Conservation (phyloP, 1,284 basidiomycete genomes). For the Cronartium quercuum region DNA sequence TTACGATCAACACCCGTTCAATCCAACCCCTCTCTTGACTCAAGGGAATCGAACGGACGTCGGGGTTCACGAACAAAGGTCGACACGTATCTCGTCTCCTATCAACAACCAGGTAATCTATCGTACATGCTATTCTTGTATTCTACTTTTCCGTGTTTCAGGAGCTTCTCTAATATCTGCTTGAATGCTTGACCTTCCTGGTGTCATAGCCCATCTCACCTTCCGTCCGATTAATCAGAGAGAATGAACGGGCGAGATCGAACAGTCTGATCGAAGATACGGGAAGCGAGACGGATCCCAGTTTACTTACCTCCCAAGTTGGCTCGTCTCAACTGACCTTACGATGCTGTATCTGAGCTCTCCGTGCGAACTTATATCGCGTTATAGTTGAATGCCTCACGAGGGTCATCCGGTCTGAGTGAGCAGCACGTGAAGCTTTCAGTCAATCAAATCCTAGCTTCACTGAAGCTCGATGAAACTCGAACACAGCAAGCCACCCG, state of each 20-base stretch:
- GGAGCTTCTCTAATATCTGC: background rate
- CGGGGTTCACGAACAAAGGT: background rate
- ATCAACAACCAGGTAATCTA: background rate
- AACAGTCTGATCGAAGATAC: background rate
- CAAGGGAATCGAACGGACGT: background rate
- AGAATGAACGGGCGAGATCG: background rate
- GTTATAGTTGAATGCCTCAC: background rate
- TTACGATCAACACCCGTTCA: background rate
- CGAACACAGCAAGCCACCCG: background rate
- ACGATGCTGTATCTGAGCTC: background rate
- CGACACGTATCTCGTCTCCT: background rate
- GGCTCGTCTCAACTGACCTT: background rate
- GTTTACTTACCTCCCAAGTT: background rate
- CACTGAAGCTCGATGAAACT: background rate
- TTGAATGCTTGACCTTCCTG: background rate
- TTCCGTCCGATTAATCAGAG: background rate
- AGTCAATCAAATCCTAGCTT: background rate
- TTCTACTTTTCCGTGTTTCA: background rate
- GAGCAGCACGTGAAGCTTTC: background rate
- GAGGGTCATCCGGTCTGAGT: background rate
- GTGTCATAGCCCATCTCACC: background rate
- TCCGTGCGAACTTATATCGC: background rate
- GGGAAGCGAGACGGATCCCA: background rate
- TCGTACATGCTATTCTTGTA: background rate
- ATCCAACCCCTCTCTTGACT: background rate